Base-by-base conservation (phyloP, 371 early-diverging fungal species). In the Mortierella sp. region DNA sequence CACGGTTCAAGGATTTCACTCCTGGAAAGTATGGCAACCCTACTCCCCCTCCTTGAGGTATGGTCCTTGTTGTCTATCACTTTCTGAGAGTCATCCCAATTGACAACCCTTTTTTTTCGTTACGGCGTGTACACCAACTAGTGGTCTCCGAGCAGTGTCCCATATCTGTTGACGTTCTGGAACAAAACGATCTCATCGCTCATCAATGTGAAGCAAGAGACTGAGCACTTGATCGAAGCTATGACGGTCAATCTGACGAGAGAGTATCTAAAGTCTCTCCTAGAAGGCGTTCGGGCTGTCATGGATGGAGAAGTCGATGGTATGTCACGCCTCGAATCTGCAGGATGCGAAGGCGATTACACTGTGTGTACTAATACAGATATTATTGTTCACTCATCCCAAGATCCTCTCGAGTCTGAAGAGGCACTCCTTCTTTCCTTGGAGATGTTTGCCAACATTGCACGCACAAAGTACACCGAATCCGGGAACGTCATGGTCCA, bases 111-210 rank as follows among this genome's bases (percentile, higher is more conserved):
- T 41, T 41, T 41, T 12, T 41, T n/a, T n/a, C n/a, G n/a, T n/a
- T n/a, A n/a, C n/a, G n/a, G n/a, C 41, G 17, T 41, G 6, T 17
- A 16, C 3, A 31, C 56, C 2, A 28, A 16, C n/a, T 43, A 90
- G 91, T 92, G 91, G 88, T 86, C 90, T 29, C 87, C 92, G 25
- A 92, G 93, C 73, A 93, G 92, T 54, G 80, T 92, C 4, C 73
- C 82, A 28, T 94, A 94, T 72, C 79, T 96, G 27, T 80, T 96
- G 50, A 87, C 90, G 2, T 95, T 95, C 67, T 96, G 96, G 96
- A 84, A 88, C 56, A 87, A 91, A 62, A 85, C 91, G 12, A 86
- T 90, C 3, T 84, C 91, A 21, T 86, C 89, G 31, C 85, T 88
- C 49, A 78, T 82, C 19, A 86, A 86, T 61, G 85, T 84, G 51